phyloP scores from a whole-genome alignment of 805 yeast genomes.

The Starmerella potacharoeniae region DNA sequence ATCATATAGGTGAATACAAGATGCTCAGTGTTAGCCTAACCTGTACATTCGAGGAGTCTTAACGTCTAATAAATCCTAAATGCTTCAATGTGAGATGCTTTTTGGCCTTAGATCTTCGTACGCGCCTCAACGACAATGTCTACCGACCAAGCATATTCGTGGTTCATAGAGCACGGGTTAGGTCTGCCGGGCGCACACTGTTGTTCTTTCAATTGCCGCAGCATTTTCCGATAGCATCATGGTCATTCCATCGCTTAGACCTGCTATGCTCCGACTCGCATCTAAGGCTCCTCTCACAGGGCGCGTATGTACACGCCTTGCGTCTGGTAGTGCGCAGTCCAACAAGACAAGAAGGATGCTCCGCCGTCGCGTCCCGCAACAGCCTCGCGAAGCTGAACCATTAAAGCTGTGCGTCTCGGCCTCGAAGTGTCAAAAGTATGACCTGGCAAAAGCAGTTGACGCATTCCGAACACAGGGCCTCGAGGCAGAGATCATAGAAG shows the following conservation, averaged over 20 bases:
- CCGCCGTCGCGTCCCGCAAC: conserved; percentile 14
- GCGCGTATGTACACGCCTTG: not conserved
- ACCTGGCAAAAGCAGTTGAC: conserved; percentile 38
- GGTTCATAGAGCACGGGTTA: not conserved
- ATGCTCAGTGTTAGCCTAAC: no score
- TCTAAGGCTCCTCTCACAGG: no score
- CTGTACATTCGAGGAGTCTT: not conserved
- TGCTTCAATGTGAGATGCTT: no score
- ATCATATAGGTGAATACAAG: not conserved
- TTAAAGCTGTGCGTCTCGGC: conserved; percentile 47
- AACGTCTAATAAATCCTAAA: no score
- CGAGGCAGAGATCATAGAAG: conserved; percentile 36
- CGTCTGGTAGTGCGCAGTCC: conserved; percentile 17
- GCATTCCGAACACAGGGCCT: conserved; percentile 32
- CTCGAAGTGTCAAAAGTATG: conserved; percentile 62
- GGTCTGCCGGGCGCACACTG: not conserved
- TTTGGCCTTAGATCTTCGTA: no score
- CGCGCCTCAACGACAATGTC: not conserved
- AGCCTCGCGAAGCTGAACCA: conserved; percentile 8
- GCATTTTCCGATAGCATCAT: not conserved
- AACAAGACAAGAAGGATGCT: conserved; percentile 17
- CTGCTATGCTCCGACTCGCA: not conserved
- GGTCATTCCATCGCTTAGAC: not conserved
- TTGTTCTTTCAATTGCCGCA: not conserved
- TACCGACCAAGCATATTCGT: not conserved